Base-by-base conservation (phyloP, 2,329 filamentous ascomycete genomes). In the Colletotrichum liriopes region DNA sequence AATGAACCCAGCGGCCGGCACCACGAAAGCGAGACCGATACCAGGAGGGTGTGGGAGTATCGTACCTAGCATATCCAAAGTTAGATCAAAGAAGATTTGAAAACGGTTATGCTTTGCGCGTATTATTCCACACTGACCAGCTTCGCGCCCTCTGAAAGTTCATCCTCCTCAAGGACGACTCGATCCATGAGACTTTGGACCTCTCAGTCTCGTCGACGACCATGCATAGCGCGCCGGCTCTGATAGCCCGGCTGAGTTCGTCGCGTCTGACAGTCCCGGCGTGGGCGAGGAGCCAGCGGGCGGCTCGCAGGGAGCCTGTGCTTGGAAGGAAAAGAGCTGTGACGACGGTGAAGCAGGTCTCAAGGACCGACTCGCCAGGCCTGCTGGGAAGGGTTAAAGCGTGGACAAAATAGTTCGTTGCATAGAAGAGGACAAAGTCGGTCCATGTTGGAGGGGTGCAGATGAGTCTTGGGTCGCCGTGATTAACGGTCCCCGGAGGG, bases 341-440 rank as follows among this genome's bases (percentile, higher is more conserved):
- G 58, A 67, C 14, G 59, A 65, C 47, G 51, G 59, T 52, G 37
- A 73, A 73, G 70, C 49, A 69, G 32, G 72, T 71, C 45, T 73
- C 70, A 14, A 66, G 56, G 29, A 73, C 7, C 32, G 52, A 45
- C 29, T 77, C 72, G 14, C 76, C 77, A 23, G 76, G 77, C 9
- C 55, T 58, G 20, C 73, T 61, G 37, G 54, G 72, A 4, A 77
- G 63, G 1, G 77, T 79, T 14, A 74, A 73, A 16, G 73, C 76
- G 60, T 79, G 77, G 11, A 75, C 72, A n/a, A 78, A 59, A 63
- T 79, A 79, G 43, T 78, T 79, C 3, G 62, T 75, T 23, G 76
- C 45, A 64, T 69, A 78, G 67, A 78, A 79, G 23, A 76, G 60
- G 14, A 77, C 35, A 14, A 76, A 65, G 55, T 77, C 76, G 7